Percentiles rank a stretch among this genome's conserved stretches.
Conservation (phyloP, 2,329 filamentous ascomycete species). For the Exophiala sp. region DNA sequence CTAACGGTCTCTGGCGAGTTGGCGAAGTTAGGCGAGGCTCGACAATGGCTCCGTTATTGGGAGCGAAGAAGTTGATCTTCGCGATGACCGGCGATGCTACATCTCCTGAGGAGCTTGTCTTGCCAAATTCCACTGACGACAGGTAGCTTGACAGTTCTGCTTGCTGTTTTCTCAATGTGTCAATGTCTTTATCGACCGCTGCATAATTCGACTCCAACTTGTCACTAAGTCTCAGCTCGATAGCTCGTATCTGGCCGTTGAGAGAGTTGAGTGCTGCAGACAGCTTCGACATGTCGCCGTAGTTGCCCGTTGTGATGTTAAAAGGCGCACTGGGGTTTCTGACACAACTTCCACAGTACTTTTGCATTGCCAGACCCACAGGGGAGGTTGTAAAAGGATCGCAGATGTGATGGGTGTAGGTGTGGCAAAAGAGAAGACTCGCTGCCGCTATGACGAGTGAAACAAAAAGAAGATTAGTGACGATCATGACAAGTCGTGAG, state of each 20-base stretch:
- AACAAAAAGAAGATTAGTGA: slow-evolving; percentile 14
- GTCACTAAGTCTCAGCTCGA: slow-evolving; percentile 22
- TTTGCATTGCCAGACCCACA: slow-evolving; percentile 18
- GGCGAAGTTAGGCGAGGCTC: slow-evolving; percentile 60
- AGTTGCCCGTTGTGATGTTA: slow-evolving; percentile 18
- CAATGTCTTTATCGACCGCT: slow-evolving; percentile 14
- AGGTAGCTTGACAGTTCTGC: slow-evolving; percentile 18
- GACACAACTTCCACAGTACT: slow-evolving; percentile 22
- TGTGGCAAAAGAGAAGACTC: slow-evolving; percentile 20
- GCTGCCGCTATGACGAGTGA: slow-evolving; percentile 9
- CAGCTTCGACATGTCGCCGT: slow-evolving; percentile 19
- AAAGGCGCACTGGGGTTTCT: slow-evolving; percentile 1
- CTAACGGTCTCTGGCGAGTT: slow-evolving; percentile 38
- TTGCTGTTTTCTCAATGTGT: slow-evolving; percentile 21
- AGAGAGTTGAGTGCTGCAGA: slow-evolving; percentile 18
- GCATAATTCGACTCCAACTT: slow-evolving; percentile 19
- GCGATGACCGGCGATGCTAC: slow-evolving; percentile 25
- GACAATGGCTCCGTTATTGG: slow-evolving; percentile 63
- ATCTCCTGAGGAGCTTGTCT: slow-evolving; percentile 5
- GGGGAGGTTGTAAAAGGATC: slow-evolving; percentile 21
- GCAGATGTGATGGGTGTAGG: slow-evolving; percentile 20
- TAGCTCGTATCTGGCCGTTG: slow-evolving; percentile 20
- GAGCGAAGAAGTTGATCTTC: slow-evolving; percentile 69
- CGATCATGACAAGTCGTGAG: slow-evolving; percentile 13
- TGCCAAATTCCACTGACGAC: slow-evolving; percentile 1